A percentile compares a stretch with the other conserved stretches of the same genome.
phyloP scores from a whole-genome alignment of 2,329 filamentous ascomycete species.

The Trichoderma koningii region DNA sequence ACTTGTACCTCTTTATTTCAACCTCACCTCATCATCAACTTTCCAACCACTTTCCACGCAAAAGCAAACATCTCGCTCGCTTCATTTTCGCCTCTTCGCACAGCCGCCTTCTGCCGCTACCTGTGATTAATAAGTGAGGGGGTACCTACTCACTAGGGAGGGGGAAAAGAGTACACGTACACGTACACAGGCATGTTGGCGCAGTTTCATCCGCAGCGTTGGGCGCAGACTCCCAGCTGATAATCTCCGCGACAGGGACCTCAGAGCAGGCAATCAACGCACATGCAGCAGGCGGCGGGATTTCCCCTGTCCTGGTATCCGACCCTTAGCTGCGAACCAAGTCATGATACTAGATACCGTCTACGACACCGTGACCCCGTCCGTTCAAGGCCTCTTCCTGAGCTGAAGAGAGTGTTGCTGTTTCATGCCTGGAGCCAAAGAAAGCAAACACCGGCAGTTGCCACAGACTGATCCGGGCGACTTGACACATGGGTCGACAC shows the following conservation, averaged over 20 bases:
- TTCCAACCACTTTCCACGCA: too few species aligned
- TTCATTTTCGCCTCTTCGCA: too few species aligned
- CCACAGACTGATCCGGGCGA: neutral
- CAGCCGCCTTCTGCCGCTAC: too few species aligned
- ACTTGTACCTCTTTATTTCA: too few species aligned
- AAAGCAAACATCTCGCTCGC: too few species aligned
- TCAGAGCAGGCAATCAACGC: neutral
- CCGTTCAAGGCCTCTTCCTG: neutral
- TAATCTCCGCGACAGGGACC: neutral
- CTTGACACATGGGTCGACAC: too few species aligned
- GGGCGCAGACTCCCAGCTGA: conserved; percentile 6
- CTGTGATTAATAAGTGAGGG: too few species aligned
- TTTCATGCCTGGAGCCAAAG: neutral
- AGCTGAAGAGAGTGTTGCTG: neutral
- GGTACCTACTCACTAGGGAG: too few species aligned
- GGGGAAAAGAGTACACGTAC: too few species aligned
- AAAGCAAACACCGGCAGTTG: neutral
- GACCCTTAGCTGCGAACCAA: neutral
- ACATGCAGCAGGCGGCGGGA: neutral
- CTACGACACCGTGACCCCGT: neutral
- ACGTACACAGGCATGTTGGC: neutral
- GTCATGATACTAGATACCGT: too few species aligned
- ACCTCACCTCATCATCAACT: too few species aligned
- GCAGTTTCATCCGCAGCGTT: conserved; percentile 7
- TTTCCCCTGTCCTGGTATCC: neutral